Conservation (phyloP, 2,329 filamentous ascomycete genomes). For the Colletotrichum falcatum region DNA sequence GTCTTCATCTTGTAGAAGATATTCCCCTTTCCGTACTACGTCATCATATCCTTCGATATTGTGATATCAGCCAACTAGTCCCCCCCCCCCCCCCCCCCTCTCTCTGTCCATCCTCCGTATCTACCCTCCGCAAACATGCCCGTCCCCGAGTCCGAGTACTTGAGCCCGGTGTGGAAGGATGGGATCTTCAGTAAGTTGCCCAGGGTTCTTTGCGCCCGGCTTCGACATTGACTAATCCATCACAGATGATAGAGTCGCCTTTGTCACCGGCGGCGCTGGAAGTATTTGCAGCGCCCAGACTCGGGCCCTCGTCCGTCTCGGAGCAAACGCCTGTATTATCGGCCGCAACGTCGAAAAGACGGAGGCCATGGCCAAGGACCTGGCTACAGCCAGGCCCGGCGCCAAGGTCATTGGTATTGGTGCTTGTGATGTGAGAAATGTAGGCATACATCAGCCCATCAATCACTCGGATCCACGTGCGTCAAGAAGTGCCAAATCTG, state of each 20-base stretch:
- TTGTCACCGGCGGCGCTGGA: conserved; percentile 94
- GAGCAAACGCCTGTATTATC: conserved; percentile 93
- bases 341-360: conserved; percentile 93
- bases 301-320: conserved; percentile 88
- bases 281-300: conserved; percentile 96
- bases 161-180: conserved; percentile 88
- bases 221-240: conserved; percentile 29
- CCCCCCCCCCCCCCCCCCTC: too few species aligned
- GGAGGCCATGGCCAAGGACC: conserved; percentile 81
- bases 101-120: background rate
- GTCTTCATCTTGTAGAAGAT: conserved; percentile 6
- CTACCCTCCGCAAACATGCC: conserved; percentile 63
- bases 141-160: conserved; percentile 77
- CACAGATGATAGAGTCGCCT: conserved; percentile 86
- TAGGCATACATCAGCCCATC: conserved; percentile 51
- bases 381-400: conserved; percentile 81
- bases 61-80: conserved; percentile 7
- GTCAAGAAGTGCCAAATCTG: conserved; percentile 10
- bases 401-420: conserved; percentile 90
- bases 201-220: background rate
- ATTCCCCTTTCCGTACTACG: conserved; percentile 13
- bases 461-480: background rate
- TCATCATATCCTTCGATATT: background rate
- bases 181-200: conserved; percentile 80
- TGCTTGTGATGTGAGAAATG: conserved; percentile 80